Conservation (phyloP, 305 asterid genomes). For the Ajuga reptans region DNA sequence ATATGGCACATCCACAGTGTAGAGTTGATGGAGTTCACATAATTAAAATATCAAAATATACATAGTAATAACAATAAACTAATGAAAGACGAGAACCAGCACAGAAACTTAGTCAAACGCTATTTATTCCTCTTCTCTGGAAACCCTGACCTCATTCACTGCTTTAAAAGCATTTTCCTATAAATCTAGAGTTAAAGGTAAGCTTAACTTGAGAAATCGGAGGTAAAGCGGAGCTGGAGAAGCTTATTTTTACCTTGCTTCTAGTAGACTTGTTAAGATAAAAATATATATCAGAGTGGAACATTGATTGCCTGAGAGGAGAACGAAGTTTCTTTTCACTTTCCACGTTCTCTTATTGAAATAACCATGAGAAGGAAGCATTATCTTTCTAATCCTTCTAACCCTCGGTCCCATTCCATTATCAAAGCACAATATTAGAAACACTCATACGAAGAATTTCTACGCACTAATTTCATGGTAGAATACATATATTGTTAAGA, state of each 20-base stretch:
- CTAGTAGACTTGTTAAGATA: neutral
- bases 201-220: neutral
- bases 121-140: constrained; percentile 5
- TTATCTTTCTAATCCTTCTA: neutral
- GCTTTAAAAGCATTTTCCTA: neutral
- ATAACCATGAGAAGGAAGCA: neutral
- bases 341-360: neutral
- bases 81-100: neutral
- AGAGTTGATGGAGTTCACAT: constrained; percentile 5
- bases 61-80: neutral
- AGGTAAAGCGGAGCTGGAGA: neutral
- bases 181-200: neutral
- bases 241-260: constrained; percentile 3
- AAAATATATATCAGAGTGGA: neutral
- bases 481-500: neutral
- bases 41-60: neutral
- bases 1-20: neutral
- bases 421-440: neutral
- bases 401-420: neutral
- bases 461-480: neutral
- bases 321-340: neutral
- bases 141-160: constrained; percentile 2
- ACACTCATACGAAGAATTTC: neutral
- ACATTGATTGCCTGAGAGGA: neutral
- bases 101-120: neutral